phyloP scores from a whole-genome alignment of 768 basidiomycete species.

The Lactifluus subvellereus region DNA sequence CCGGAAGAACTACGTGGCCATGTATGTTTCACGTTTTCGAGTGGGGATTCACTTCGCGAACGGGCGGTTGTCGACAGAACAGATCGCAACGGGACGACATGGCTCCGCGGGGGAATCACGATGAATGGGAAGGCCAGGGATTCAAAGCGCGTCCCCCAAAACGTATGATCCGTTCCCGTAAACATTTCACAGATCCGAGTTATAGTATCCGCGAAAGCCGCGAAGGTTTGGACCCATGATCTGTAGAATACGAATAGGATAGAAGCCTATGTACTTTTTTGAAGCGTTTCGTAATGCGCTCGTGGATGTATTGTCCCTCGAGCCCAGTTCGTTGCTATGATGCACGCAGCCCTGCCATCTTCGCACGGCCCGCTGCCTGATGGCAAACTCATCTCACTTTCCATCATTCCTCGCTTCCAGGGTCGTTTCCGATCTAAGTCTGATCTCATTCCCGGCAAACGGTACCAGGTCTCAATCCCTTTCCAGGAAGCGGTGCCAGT shows the following conservation, averaged over 20 bases:
- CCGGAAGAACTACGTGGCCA: background rate
- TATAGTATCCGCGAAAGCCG: background rate
- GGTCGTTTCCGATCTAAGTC: background rate
- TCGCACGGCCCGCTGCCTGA: background rate
- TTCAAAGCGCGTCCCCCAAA: background rate
- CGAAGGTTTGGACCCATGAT: background rate
- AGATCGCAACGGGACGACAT: background rate
- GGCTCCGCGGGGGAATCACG: constrained; percentile 1
- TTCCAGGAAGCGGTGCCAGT: background rate
- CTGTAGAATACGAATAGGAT: background rate
- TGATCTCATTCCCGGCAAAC: background rate
- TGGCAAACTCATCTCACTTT: background rate
- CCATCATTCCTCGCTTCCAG: background rate
- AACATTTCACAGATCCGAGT: background rate
- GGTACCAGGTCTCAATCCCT: background rate
- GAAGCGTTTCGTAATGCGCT: background rate
- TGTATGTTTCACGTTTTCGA: background rate
- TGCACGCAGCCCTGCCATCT: background rate
- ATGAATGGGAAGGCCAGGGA: background rate
- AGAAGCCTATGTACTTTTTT: background rate
- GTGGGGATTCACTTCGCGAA: background rate
- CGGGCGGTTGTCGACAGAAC: background rate
- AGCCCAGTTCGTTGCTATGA: background rate
- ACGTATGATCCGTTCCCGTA: background rate
- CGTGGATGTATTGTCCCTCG: background rate